Evolutionary conservation across 2,329 filamentous ascomycete genomes (phyloP).

Genomic region (Monosporascus sp.): DNA sequence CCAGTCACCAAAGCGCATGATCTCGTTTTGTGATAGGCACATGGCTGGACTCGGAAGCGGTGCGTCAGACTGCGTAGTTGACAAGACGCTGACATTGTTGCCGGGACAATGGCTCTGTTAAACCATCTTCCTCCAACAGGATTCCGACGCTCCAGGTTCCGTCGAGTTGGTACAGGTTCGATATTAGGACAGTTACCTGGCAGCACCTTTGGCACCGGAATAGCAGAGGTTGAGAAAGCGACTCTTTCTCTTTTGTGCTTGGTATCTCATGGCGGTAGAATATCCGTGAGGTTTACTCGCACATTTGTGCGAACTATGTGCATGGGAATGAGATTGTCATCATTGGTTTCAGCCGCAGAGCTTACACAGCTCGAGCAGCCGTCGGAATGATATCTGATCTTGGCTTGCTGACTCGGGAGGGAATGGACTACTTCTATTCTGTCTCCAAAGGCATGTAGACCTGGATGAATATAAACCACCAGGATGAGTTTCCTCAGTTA

Average conservation of each 20-base stretch:
- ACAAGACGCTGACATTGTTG: slow-evolving; percentile 6
- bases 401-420: slow-evolving; percentile 47
- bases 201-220: slow-evolving; percentile 50
- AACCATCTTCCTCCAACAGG: slow-evolving; percentile 31
- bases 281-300: slow-evolving; percentile 58
- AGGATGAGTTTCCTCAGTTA: slow-evolving; percentile 40
- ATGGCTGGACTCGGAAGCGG: slow-evolving; percentile 43
- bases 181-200: slow-evolving; percentile 47
- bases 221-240: slow-evolving; percentile 39
- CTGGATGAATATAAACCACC: slow-evolving; percentile 40
- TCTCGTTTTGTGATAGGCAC: slow-evolving; percentile 51
- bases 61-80: not conserved
- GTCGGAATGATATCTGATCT: slow-evolving; percentile 47
- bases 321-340: slow-evolving; percentile 53
- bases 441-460: slow-evolving; percentile 54
- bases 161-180: slow-evolving; percentile 53
- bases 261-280: slow-evolving; percentile 26
- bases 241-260: not conserved
- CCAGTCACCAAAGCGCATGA: slow-evolving; percentile 37
- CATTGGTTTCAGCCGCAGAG: slow-evolving; percentile 53
- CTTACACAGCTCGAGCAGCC: slow-evolving; percentile 53
- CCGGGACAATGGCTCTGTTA: slow-evolving; percentile 40
- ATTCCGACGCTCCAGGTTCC: slow-evolving; percentile 43
- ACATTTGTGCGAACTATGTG: slow-evolving; percentile 57
- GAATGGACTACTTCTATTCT: slow-evolving; percentile 49